Evolutionary conservation across 1,284 basidiomycete species (phyloP), one percentile per base, ranked within the genome.

Genomic region (Rhizoctonia solani): DNA sequence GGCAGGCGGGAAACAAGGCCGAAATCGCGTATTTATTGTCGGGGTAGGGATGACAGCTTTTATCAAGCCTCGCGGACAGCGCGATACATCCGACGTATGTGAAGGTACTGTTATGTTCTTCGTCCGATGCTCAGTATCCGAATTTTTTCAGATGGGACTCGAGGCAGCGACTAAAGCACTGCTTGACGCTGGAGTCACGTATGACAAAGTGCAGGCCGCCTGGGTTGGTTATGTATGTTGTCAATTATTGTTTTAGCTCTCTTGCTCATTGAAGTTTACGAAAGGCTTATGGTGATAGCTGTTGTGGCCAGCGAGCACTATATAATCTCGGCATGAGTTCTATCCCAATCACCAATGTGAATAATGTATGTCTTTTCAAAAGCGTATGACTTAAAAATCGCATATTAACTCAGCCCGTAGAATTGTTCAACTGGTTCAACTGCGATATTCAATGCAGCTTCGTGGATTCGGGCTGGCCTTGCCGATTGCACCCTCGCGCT

Each of bases 261-360:
- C 21, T n/a, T 19, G 25, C 19, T 32, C 42, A 19, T n/a, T 46
- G 23, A 66, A 30, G 1, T 53, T 67, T 41, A 13, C 16, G 21
- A 6, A 46, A 67, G 55, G 86, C 85, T 73, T 91, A 87, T 71
- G 89, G 89, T 2, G 90, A 92, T 74, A 90, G 89, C 44, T 92
- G 90, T 0, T 84, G 83, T 71, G 92, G 92, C 21, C 92, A 94
- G 78, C 81, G 91, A 27, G 87, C 90, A 1, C 79, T 95, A n/a
- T 95, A 94, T 76, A 87, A 87, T 74, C 85, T 95, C 49, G 92
- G 92, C 16, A 81, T 94, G 76, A 94, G 92, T 3, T 83, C 85
- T 27, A 93, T 95, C 69, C 92, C 92, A 0, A 89, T 95, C 73
- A 84, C 89, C 59, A 94, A 94, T 73, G 89, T 93, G 56, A 92